A percentile compares a stretch with the other conserved stretches of the same genome.
These are phyloP conservation scores for Hansenula lynferdii DNA, from an alignment of 1,139 yeast species.

Conservation along the genomic window DNA sequence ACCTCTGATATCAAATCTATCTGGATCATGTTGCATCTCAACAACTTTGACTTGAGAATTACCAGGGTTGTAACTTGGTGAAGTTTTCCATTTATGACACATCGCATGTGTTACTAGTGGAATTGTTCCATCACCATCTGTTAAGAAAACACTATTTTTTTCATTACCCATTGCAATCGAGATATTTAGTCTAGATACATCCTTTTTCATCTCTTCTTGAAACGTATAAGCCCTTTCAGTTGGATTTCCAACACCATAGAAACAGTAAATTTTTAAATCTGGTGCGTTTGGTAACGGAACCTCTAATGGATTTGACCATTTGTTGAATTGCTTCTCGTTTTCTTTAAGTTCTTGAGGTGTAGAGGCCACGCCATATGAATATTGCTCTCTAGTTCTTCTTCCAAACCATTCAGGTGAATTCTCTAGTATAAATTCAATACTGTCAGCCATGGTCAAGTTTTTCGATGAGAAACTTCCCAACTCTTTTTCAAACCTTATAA, in stretches of 20 bases:
- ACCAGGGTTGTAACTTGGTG: slow-evolving; percentile 76
- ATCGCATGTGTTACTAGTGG: slow-evolving; percentile 77
- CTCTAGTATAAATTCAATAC: slow-evolving; percentile 60
- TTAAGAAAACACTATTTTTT: slow-evolving; percentile 58
- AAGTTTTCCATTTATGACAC: slow-evolving; percentile 80
- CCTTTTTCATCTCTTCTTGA: slow-evolving; percentile 53
- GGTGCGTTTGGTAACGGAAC: slow-evolving; percentile 92
- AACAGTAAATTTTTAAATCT: slow-evolving; percentile 79
- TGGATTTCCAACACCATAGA: slow-evolving; percentile 94
- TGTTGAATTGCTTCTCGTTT: slow-evolving; percentile 66
- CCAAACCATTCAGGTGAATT: slow-evolving; percentile 75
- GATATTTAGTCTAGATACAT: slow-evolving; percentile 48
- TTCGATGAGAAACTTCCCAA: slow-evolving; percentile 35
- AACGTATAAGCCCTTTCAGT: slow-evolving; percentile 92
- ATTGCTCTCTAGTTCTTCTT: slow-evolving; percentile 58
- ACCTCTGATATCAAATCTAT: slow-evolving; percentile 88
- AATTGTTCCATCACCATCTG: slow-evolving; percentile 97
- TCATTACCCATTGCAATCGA: slow-evolving; percentile 59
- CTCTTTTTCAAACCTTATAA: slow-evolving; percentile 56
- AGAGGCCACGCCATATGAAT: slow-evolving; percentile 73
- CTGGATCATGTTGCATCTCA: slow-evolving; percentile 92
- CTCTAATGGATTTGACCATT: slow-evolving; percentile 93
- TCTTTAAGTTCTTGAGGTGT: slow-evolving; percentile 50
- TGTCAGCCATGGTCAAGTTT: slow-evolving; percentile 60
- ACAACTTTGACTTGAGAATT: slow-evolving; percentile 68